Base-by-base conservation (phyloP, 2,329 filamentous ascomycete species). In the Lachnellula hyalina region DNA sequence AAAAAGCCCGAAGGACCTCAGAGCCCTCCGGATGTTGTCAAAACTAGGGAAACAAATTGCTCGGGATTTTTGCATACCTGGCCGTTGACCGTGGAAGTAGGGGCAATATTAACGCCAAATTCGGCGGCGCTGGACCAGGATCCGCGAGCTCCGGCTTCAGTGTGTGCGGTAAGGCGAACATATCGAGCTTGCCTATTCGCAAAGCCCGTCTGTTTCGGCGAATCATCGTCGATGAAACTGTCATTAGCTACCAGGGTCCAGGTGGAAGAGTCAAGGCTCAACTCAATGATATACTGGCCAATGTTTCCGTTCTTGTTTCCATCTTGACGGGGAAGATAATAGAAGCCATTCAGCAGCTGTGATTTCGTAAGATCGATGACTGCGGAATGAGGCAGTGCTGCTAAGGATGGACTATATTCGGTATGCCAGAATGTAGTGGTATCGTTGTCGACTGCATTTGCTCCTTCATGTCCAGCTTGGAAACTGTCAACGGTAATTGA, bases 371-470 rank as follows among this genome's bases (percentile, higher is more conserved):
- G 68, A 53, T 72, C 70, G 28, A 72, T 64, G 3, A 61, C 59
- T 35, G 70, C 63, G 48, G 52, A 62, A 54, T 72, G 64, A 3
- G 70, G 70, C 7, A 71, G 58, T 5, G 61, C 47, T 36, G 62
- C 61, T 14, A 61, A 58, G 14, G 49, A 56, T 8, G 63, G 50
- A 46, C 40, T 54, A n/a, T 62, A 71, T 52, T 61, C 54, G 2
- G 69, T 67, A 51, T 72, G 69, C 69, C 70, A 72, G 49, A 70
- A 63, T 11, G 66, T 67, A 32, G 54, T 53, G 15, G 64, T 50
- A 35, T 68, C 64, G 40, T 63, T 65, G 62, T 72, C 70, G 15
- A 72, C 58, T 9, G 65, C 67, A 23, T 68, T 69, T 9, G 52
- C 28, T 15, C 53, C 53, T 9, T 47, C 42, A 25, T 47, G 25